phyloP scores from a whole-genome alignment of 495 filamentous ascomycete genomes.

The Zalerion maritima region DNA sequence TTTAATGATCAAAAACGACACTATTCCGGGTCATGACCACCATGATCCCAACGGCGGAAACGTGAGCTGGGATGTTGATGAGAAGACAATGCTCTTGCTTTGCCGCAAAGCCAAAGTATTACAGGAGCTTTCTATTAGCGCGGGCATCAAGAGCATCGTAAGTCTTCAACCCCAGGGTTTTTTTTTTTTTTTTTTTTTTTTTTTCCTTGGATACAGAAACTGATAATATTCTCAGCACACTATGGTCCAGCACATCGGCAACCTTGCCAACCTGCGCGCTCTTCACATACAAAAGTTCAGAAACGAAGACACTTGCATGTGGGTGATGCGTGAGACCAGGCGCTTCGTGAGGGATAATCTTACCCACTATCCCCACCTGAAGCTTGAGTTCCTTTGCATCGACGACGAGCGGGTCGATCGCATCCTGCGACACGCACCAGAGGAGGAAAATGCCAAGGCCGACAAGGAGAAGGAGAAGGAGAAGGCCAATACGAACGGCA shows the following conservation, averaged over 20 bases:
- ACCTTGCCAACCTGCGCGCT: constrained; percentile 31
- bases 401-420: constrained; percentile 26
- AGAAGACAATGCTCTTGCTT: constrained; percentile 32
- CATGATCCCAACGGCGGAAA: too few species aligned
- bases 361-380: constrained; percentile 31
- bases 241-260: constrained; percentile 35
- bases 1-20: constrained; percentile 36
- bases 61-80: constrained; percentile 47
- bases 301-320: constrained; percentile 33
- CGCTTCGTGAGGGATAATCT: constrained; percentile 39
- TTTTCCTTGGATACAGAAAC: neutral
- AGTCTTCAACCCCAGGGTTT: too few species aligned
- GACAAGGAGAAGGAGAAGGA: constrained; percentile 16
- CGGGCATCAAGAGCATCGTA: constrained; percentile 36
- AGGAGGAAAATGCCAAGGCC: constrained; percentile 10
- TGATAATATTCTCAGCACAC: constrained; percentile 25
- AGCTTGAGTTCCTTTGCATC: constrained; percentile 39
- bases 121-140: constrained; percentile 37
- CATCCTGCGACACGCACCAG: constrained; percentile 19
- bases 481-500: constrained; percentile 7
- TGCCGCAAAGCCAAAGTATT: constrained; percentile 30
- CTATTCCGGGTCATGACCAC: too few species aligned
- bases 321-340: constrained; percentile 32
- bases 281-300: constrained; percentile 38
- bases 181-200: neutral